Evolutionary conservation across 2,329 filamentous ascomycete species (phyloP).

Genomic region (Aureobasidium lini): DNA sequence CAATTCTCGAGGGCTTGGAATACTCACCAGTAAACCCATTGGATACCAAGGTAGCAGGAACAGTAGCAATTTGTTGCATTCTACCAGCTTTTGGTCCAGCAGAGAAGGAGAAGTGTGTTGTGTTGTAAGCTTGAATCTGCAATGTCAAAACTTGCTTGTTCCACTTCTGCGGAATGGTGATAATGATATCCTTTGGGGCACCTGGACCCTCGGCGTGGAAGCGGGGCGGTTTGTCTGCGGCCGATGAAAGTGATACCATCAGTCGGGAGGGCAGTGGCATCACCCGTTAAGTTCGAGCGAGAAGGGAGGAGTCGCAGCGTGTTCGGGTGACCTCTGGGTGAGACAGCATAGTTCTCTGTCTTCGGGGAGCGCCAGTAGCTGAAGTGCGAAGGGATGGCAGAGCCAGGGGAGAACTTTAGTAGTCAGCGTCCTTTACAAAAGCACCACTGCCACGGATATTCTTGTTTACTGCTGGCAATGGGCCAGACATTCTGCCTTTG

Average conservation of each 20-base stretch:
- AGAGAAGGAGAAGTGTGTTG: constrained; percentile 10
- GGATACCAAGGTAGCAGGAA: constrained; percentile 8
- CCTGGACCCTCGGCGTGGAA: constrained; percentile 2
- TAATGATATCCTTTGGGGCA: background rate
- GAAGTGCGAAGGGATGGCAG: constrained; percentile 46
- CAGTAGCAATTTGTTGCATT: background rate
- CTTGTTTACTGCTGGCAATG: constrained; percentile 30
- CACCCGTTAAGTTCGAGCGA: constrained; percentile 45
- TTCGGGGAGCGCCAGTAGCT: constrained; percentile 50
- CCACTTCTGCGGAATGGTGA: background rate
- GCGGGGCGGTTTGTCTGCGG: constrained; percentile 41
- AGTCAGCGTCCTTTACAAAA: constrained; percentile 37
- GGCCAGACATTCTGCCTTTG: constrained; percentile 38
- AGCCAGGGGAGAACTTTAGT: constrained; percentile 40
- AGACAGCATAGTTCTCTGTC: constrained; percentile 38
- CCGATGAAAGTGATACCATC: constrained; percentile 50
- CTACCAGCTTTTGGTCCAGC: background rate
- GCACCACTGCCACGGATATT: constrained; percentile 36
- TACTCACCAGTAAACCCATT: constrained; percentile 14
- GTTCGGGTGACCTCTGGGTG: constrained; percentile 35
- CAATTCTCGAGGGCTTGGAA: background rate
- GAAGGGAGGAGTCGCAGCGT: constrained; percentile 44
- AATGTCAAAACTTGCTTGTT: background rate
- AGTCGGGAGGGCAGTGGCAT: constrained; percentile 19
- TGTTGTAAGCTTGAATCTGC: constrained; percentile 6